Evolutionary conservation across 2,329 filamentous ascomycete species (phyloP).

Genomic region (Ophiostoma novo-ulmi): DNA sequence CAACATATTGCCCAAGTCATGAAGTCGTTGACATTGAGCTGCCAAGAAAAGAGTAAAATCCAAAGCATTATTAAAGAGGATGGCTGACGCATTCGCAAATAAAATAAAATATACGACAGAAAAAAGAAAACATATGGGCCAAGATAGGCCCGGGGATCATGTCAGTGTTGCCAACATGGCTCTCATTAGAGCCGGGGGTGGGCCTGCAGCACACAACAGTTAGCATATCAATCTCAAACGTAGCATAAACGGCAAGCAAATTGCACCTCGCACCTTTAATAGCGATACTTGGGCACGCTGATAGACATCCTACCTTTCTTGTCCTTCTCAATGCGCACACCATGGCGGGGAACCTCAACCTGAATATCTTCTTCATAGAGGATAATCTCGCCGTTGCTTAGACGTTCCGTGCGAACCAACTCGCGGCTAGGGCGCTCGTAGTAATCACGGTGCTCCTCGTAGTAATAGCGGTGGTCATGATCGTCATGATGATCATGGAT

Average conservation of each 20-base stretch:
- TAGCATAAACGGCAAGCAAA: not conserved
- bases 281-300: constrained; percentile 67
- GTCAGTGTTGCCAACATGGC: constrained; percentile 28
- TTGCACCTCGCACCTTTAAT: constrained; percentile 42
- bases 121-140: not conserved
- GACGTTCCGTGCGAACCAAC: constrained; percentile 51
- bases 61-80: not conserved
- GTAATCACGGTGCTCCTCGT: constrained; percentile 62
- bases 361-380: constrained; percentile 58
- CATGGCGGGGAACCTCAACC: constrained; percentile 50
- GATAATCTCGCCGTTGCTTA: constrained; percentile 58
- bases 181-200: constrained; percentile 24
- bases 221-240: not conserved
- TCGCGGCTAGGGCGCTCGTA: constrained; percentile 56
- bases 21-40: not conserved
- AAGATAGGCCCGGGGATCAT: not conserved
- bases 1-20: not conserved
- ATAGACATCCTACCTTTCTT: constrained; percentile 94
- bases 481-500: constrained; percentile 62
- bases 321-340: constrained; percentile 75
- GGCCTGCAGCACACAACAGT: constrained; percentile 19
- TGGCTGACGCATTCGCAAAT: too few relatives aligned
- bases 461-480: constrained; percentile 38
- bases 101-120: not conserved
- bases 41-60: not conserved